phyloP scores from a whole-genome alignment of 2,329 filamentous ascomycete genomes.

The Epichloe sibirici region DNA sequence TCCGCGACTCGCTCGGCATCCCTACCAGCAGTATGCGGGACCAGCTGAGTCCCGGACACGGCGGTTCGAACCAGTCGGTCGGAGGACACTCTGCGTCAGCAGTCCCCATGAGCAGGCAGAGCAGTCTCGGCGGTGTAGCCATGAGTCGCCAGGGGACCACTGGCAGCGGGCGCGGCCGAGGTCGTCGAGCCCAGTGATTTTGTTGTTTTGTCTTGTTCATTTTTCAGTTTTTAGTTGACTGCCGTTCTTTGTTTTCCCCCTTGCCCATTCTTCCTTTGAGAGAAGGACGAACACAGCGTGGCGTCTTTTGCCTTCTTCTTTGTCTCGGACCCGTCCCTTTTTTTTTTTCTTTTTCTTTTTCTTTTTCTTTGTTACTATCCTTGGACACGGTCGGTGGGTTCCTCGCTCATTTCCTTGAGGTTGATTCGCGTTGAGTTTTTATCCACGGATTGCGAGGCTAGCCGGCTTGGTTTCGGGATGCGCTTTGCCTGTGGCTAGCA shows the following conservation, averaged over 20 bases:
- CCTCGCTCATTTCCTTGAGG: background rate
- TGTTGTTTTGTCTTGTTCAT: too few species aligned
- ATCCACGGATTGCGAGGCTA: background rate
- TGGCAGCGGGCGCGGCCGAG: slow-evolving; percentile 36
- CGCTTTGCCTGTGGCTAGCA: background rate
- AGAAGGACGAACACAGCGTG: background rate
- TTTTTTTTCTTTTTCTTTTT: background rate
- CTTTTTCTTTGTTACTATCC: background rate
- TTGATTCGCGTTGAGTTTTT: background rate
- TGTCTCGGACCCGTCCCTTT: background rate
- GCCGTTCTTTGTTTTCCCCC: background rate
- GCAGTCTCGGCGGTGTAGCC: slow-evolving; percentile 40
- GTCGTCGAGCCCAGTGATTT: slow-evolving; percentile 18
- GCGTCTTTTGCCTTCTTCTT: background rate
- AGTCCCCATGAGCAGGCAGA: slow-evolving; percentile 41
- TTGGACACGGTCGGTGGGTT: background rate
- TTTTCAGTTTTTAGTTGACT: background rate
- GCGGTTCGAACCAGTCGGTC: slow-evolving; percentile 11
- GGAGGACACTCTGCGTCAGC: slow-evolving; percentile 23
- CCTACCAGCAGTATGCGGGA: slow-evolving; percentile 31
- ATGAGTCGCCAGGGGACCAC: slow-evolving; percentile 44
- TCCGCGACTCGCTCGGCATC: slow-evolving; percentile 39
- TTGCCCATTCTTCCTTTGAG: background rate
- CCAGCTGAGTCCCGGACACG: slow-evolving; percentile 21
- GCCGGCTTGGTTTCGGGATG: background rate